These are phyloP conservation scores for Pythium oligandrum DNA, from an alignment of 352 stramenopile species.

Conservation along the genomic window DNA sequence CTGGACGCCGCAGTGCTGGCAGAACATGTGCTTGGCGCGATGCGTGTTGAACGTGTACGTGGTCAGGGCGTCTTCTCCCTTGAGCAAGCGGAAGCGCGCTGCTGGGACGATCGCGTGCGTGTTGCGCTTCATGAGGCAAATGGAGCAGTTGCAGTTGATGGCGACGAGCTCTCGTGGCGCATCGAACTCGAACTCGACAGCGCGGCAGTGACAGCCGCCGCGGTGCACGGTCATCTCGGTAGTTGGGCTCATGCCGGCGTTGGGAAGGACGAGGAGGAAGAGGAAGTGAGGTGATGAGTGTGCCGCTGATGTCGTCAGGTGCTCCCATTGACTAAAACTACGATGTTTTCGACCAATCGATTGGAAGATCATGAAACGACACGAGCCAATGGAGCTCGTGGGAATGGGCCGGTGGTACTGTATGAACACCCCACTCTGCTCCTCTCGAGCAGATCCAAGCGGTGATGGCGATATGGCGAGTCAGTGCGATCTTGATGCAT, in stretches of 20 bases:
- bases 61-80: constrained; percentile 42
- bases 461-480: no score
- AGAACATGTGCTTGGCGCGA: constrained; percentile 76
- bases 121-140: constrained; percentile 81
- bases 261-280: background rate
- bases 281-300: background rate
- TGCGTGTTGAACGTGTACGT: constrained; percentile 84
- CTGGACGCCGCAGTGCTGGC: constrained; percentile 69
- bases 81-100: constrained; percentile 46
- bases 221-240: constrained; percentile 27
- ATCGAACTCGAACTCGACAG: constrained; percentile 68
- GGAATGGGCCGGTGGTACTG: no score
- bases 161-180: constrained; percentile 46
- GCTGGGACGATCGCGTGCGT: constrained; percentile 60
- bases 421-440: no score
- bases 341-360: no score
- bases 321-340: no score
- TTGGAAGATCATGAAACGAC: no score
- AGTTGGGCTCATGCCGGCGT: background rate
- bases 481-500: no score
- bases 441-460: no score
- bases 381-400: no score
- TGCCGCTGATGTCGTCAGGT: no score
- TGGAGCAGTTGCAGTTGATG: constrained; percentile 82
- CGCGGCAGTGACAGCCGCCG: constrained; percentile 66